A percentile compares a stretch with the other conserved stretches of the same genome.
Evolutionary conservation across 805 yeast species (phyloP).

Genomic region (Kluyveromyces siamensis): DNA sequence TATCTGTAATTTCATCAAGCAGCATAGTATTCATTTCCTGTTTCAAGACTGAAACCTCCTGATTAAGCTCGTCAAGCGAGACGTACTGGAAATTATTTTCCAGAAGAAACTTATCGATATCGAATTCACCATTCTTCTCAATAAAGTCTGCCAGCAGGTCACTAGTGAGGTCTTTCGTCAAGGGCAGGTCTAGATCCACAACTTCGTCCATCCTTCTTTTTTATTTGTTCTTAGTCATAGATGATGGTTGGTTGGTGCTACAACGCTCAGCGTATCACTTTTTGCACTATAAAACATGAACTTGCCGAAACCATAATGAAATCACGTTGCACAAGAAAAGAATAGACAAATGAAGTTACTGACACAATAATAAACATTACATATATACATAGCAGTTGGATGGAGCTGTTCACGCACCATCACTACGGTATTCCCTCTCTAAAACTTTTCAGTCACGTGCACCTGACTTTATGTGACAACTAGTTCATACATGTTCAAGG

Average conservation of each 20-base stretch:
- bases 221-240: not conserved
- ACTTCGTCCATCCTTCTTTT: constrained; percentile 13
- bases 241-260: not conserved
- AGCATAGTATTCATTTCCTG: constrained; percentile 17
- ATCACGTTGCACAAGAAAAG: too few relatives aligned
- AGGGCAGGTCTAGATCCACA: constrained; percentile 20
- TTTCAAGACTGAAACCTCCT: constrained; percentile 18
- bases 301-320: too few relatives aligned
- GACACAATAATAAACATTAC: too few relatives aligned
- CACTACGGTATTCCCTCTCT: too few relatives aligned
- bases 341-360: too few relatives aligned
- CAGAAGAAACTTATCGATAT: constrained; percentile 22
- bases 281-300: too few relatives aligned
- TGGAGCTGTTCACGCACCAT: too few relatives aligned
- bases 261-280: too few relatives aligned
- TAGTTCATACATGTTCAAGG: too few relatives aligned
- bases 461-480: too few relatives aligned
- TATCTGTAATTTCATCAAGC: constrained; percentile 17
- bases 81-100: constrained; percentile 26
- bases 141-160: constrained; percentile 19
- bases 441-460: too few relatives aligned
- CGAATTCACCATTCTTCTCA: constrained; percentile 12
- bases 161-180: constrained; percentile 19
- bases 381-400: too few relatives aligned
- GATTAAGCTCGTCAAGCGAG: constrained; percentile 22